These are phyloP conservation scores for Scytalidium sp. DNA, from an alignment of 2,329 filamentous ascomycete genomes.

Conservation along the genomic window DNA sequence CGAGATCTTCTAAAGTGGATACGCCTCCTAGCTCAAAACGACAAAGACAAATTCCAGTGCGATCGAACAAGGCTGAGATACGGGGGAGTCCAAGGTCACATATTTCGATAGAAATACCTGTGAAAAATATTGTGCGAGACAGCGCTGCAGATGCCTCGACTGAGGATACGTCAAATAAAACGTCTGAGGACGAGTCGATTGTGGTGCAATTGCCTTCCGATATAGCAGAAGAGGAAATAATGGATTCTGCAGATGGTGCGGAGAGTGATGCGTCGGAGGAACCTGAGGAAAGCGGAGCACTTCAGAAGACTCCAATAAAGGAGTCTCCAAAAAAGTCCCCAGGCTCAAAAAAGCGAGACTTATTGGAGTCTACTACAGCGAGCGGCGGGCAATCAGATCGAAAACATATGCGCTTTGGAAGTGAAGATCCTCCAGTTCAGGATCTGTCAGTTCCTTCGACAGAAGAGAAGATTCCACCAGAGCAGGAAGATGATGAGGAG, in stretches of 20 bases:
- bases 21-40: conserved; percentile 19
- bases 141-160: neutral
- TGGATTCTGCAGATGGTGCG: conserved; percentile 2
- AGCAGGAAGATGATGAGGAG: conserved; percentile 52
- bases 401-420: conserved; percentile 22
- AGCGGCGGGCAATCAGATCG: neutral
- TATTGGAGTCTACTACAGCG: neutral
- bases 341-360: neutral
- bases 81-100: conserved; percentile 9
- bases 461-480: conserved; percentile 57
- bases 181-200: neutral
- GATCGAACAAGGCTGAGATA: conserved; percentile 14
- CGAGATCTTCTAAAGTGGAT: neutral
- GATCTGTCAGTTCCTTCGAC: neutral
- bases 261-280: neutral
- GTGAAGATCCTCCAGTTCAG: conserved; percentile 15
- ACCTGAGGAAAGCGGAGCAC: neutral
- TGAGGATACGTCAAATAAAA: neutral
- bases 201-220: neutral
- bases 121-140: neutral
- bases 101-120: conserved; percentile 22
- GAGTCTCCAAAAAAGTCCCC: neutral
- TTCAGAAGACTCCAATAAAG: neutral
- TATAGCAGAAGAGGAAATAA: conserved; percentile 1
- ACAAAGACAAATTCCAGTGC: conserved; percentile 18